Base-by-base conservation (phyloP, 352 stramenopile genomes). In the Phytophthora lateralis region DNA sequence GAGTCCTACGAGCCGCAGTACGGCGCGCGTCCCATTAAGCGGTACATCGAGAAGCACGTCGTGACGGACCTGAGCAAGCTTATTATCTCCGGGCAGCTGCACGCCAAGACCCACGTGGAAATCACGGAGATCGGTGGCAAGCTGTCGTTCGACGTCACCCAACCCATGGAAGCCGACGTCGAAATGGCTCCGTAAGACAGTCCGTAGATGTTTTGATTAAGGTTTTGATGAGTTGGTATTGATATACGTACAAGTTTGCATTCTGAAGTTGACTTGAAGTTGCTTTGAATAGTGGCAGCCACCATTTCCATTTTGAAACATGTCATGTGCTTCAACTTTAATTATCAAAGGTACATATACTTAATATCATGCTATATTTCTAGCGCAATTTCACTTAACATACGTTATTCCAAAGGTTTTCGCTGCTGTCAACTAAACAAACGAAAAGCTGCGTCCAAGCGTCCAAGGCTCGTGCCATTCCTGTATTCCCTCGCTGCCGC, bases 31-130 rank as follows among this genome's bases (percentile, higher is more conserved):
- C 97, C 97, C n/a, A 84, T 99, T 29, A 97, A 98, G 73, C 77
- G 96, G 20, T 98, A 97, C 67, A 89, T 99, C 38, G 94, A 99
- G 75, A 91, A 97, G 52, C 84, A 97, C 48, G 69, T 99, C 3
- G 93, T 98, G 17, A 99, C 96, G 1, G 79, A 89, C 38, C 38
- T 93, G 57, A 93, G 81, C 63, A 84, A 85, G 41, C 63, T 93
- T 35, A 85, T 91, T 47, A 82, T 91, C 34, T 64, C 70, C 0
- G 80, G 82, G 0, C 52, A 76, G 37, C 58, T 93, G 18, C 63
- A 75, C 26, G 55, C 84, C 17, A 93, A 91, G 69, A 81, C 78
- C 55, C 78, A 90, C 55, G 81, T 93, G 20, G 63, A 87, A 14
- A 73, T 93, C 37, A 59, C 61, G 2, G 80, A 84, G 38, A 57